Evolutionary conservation across 306 rosid species (phyloP).

Genomic region (Corylus avellana): DNA sequence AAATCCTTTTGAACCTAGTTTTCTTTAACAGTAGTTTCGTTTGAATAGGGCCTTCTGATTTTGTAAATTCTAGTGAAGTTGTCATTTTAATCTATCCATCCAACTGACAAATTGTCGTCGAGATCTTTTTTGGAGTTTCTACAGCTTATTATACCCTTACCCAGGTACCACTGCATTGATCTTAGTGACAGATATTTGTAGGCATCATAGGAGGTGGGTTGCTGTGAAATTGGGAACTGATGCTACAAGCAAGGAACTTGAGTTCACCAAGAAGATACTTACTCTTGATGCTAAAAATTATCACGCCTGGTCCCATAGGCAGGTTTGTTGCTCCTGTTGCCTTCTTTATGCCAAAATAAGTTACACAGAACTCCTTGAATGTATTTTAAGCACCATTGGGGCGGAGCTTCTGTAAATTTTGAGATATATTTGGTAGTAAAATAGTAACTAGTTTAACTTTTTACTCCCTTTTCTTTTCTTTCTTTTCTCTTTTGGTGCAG

Average conservation of each 20-base stretch:
- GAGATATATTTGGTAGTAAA: neutral
- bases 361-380: neutral
- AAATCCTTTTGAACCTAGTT: too few relatives aligned
- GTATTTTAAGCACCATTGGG: too few relatives aligned
- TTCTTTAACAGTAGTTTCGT: too few relatives aligned
- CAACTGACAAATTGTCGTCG: too few relatives aligned
- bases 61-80: too few relatives aligned
- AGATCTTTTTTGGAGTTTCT: too few relatives aligned
- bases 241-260: conserved; percentile 62
- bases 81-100: too few relatives aligned
- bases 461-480: conserved; percentile 1
- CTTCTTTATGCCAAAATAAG: conserved; percentile 9
- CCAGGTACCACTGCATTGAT: too few relatives aligned
- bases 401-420: neutral
- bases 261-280: conserved; percentile 73
- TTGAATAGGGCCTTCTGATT: too few relatives aligned
- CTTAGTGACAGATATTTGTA: too few relatives aligned
- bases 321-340: conserved; percentile 49
- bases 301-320: conserved; percentile 98
- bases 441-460: conserved; percentile 4
- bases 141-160: too few relatives aligned
- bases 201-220: conserved; percentile 92
- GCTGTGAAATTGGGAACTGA: conserved; percentile 78
- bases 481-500: conserved; percentile 41
- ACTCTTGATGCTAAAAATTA: conserved; percentile 81